Conservation (phyloP, 208 protist species). For the Herpetomonas tarakana region DNA sequence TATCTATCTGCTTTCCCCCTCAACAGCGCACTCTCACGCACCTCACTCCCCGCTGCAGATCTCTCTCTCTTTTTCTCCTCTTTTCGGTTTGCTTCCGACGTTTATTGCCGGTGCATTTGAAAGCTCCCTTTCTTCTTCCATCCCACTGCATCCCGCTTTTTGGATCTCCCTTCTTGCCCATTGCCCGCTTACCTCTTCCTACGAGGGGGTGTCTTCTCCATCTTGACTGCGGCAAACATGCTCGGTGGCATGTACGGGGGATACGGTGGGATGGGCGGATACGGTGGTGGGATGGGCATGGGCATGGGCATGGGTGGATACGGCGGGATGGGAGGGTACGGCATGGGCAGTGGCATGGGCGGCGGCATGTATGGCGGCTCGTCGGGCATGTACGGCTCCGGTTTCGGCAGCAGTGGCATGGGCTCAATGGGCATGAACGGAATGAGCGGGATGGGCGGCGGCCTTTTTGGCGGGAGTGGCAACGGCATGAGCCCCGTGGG, state of each 20-base stretch:
- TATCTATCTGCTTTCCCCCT: no score
- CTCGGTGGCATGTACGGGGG: constrained; percentile 39
- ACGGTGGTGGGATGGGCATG: constrained; percentile 14
- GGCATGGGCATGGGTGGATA: constrained; percentile 8
- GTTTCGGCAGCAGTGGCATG: constrained; percentile 3
- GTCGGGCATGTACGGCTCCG: constrained; percentile 28
- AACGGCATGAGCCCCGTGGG: constrained; percentile 6
- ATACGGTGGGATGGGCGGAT: constrained; percentile 17
- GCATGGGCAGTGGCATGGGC: constrained; percentile 9
- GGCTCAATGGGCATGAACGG: constrained; percentile 15
- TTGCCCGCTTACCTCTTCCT: no score
- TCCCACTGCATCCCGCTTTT: no score
- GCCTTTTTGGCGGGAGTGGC: constrained; percentile 7
- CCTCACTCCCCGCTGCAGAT: no score
- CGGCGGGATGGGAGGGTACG: constrained; percentile 16
- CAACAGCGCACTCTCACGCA: no score
- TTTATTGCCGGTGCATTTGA: no score
- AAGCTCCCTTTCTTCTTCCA: no score
- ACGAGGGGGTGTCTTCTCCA: no score
- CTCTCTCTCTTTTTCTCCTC: no score
- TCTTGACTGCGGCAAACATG: constrained; percentile 10
- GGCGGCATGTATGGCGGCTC: constrained; percentile 6
- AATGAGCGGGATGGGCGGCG: constrained; percentile 12
- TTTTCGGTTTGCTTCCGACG: no score
- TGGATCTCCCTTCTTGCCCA: no score